These are phyloP conservation scores for Fonsecaea monophora DNA, from an alignment of 2,329 filamentous ascomycete genomes.

Conservation along the genomic window DNA sequence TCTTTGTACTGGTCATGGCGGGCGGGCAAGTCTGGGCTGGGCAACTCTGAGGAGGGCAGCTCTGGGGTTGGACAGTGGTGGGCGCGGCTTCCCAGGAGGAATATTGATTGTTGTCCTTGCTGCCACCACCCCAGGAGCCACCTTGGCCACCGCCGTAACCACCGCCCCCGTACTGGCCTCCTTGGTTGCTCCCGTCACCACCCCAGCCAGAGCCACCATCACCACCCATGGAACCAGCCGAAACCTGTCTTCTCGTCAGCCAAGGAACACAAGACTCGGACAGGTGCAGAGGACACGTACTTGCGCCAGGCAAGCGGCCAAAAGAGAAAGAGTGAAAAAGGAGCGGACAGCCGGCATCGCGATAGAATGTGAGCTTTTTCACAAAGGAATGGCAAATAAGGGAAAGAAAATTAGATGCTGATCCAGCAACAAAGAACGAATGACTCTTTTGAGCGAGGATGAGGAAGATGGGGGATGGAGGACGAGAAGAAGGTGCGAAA, in stretches of 20 bases:
- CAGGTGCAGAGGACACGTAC: constrained; percentile 23
- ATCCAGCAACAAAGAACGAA: constrained; percentile 38
- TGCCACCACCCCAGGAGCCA: constrained; percentile 5
- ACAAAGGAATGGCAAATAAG: constrained; percentile 27
- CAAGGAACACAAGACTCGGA: constrained; percentile 16
- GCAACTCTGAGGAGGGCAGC: constrained; percentile 15
- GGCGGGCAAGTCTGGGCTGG: constrained; percentile 16
- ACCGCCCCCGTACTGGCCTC: constrained; percentile 12
- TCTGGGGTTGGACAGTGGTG: constrained; percentile 14
- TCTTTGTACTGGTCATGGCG: constrained; percentile 21
- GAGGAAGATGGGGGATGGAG: constrained; percentile 24
- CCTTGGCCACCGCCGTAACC: constrained; percentile 15
- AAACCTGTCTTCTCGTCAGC: constrained; percentile 14
- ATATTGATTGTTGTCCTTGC: constrained; percentile 9
- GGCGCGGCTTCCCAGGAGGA: constrained; percentile 13
- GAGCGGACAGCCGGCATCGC: constrained; percentile 38
- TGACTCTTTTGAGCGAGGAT: constrained; percentile 26
- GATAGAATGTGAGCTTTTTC: constrained; percentile 23
- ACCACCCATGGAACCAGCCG: constrained; percentile 17
- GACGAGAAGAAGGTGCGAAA: constrained; percentile 23
- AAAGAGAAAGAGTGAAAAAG: constrained; percentile 33
- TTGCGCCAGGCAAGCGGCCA: constrained; percentile 41
- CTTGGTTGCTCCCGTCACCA: constrained; percentile 3
- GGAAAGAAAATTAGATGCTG: constrained; percentile 32
- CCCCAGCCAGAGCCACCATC: constrained; percentile 17